phyloP scores from a whole-genome alignment of 2,329 filamentous ascomycete species.

The Elsinoe necatrix region DNA sequence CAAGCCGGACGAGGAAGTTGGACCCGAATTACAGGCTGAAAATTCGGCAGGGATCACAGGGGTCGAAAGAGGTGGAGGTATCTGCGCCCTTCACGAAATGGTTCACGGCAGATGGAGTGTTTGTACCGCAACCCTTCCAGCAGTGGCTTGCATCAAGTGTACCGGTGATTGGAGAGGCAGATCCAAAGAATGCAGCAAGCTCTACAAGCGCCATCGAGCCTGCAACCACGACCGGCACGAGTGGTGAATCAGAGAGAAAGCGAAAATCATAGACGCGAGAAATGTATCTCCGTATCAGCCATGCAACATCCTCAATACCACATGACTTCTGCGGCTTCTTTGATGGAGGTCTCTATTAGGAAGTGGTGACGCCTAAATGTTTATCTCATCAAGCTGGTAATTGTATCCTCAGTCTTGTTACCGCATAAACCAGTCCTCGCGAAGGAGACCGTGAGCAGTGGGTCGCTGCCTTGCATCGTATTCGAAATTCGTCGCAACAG shows the following conservation, averaged over 20 bases:
- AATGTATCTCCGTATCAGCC: too few species aligned
- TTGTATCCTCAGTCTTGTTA: too few species aligned
- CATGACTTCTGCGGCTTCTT: too few species aligned
- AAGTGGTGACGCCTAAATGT: too few species aligned
- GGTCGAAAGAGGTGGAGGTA: slow-evolving; percentile 43
- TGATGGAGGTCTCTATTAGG: too few species aligned
- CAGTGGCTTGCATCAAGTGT: slow-evolving; percentile 63
- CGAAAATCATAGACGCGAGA: background rate
- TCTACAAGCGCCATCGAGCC: slow-evolving; percentile 21
- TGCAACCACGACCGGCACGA: background rate
- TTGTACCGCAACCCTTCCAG: slow-evolving; percentile 70
- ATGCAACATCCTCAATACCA: too few species aligned
- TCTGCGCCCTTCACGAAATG: slow-evolving; percentile 61
- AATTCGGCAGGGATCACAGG: slow-evolving; percentile 33
- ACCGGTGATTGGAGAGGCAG: slow-evolving; percentile 55
- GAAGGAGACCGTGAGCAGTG: too few species aligned
- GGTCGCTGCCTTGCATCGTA: too few species aligned
- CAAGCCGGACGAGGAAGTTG: slow-evolving; percentile 67
- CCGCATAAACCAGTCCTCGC: too few species aligned
- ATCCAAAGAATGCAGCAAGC: slow-evolving; percentile 47
- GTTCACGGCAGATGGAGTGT: slow-evolving; percentile 66
- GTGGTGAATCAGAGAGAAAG: background rate
- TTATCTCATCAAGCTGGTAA: too few species aligned
- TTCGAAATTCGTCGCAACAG: too few species aligned
- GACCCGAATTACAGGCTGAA: slow-evolving; percentile 71